Conservation (phyloP, 2,329 filamentous ascomycete genomes). For the Diplodia mutila region DNA sequence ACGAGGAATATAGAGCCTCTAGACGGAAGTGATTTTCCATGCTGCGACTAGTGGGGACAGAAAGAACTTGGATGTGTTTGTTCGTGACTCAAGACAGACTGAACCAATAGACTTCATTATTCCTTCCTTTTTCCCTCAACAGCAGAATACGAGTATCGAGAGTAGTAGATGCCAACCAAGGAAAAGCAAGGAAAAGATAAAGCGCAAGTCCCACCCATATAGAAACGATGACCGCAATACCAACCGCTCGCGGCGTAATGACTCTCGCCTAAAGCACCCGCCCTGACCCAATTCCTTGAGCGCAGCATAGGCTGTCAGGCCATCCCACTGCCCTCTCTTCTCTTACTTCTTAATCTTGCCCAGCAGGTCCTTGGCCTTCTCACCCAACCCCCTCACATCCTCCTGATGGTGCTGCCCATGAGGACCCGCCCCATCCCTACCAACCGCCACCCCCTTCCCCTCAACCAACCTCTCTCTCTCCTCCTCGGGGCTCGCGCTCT, state of each 20-base stretch:
- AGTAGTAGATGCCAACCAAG: neutral
- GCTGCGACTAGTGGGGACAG: neutral
- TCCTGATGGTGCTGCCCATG: conserved; percentile 32
- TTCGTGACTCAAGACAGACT: neutral
- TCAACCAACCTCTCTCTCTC: conserved; percentile 48
- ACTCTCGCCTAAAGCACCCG: neutral
- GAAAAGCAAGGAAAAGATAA: neutral
- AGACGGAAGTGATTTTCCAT: neutral
- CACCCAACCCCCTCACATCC: conserved; percentile 48
- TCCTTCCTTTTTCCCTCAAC: neutral
- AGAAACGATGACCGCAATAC: neutral
- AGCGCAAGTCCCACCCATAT: neutral
- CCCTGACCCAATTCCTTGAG: neutral
- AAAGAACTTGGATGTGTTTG: neutral
- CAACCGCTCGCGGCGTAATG: neutral
- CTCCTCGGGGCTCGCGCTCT: conserved; percentile 47
- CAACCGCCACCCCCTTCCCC: conserved; percentile 30
- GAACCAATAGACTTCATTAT: neutral
- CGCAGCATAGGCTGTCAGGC: neutral
- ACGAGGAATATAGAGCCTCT: neutral
- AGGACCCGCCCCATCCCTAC: conserved; percentile 40
- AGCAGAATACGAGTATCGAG: neutral
- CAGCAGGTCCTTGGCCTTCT: conserved; percentile 59
- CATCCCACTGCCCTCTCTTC: neutral
- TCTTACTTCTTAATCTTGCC: conserved; percentile 47